phyloP scores from a whole-genome alignment of 139 green algal species.

The Chlamydomonas urium region DNA sequence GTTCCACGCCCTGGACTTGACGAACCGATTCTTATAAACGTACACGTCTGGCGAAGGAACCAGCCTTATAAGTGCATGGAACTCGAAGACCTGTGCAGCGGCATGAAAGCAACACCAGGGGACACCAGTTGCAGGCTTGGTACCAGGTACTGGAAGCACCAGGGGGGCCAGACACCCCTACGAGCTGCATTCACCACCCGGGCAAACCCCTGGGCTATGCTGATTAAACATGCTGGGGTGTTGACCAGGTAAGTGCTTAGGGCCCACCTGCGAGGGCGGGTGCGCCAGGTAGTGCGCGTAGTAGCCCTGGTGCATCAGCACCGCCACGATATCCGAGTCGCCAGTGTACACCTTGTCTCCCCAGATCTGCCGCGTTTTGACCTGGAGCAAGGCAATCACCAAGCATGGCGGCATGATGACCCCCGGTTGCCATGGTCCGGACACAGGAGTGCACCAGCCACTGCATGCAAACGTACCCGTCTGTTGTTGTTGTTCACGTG shows the following conservation, averaged over 20 bases:
- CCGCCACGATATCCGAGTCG: constrained; percentile 90
- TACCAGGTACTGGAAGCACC: too few species aligned
- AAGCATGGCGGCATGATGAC: too few species aligned
- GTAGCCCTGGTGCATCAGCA: constrained; percentile 92
- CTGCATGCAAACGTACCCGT: background rate
- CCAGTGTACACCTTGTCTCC: constrained; percentile 88
- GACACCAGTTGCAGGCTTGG: too few species aligned
- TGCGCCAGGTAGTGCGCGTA: constrained; percentile 50
- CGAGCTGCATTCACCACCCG: background rate
- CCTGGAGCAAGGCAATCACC: constrained; percentile 42
- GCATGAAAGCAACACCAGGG: too few species aligned
- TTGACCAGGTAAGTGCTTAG: background rate
- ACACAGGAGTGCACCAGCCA: too few species aligned
- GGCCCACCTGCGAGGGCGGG: constrained; percentile 18
- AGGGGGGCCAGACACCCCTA: background rate
- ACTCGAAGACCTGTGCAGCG: constrained; percentile 43
- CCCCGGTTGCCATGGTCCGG: too few species aligned
- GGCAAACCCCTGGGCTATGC: background rate
- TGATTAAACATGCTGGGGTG: constrained; percentile 8
- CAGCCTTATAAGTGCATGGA: constrained; percentile 60
- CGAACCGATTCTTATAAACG: constrained; percentile 44
- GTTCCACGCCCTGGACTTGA: constrained; percentile 81
- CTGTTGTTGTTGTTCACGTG: constrained; percentile 10
- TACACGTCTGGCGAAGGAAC: constrained; percentile 42
- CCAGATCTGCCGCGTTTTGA: constrained; percentile 89